Base-by-base conservation (phyloP, 441 rosid genomes). In the Erodium trifolium region DNA sequence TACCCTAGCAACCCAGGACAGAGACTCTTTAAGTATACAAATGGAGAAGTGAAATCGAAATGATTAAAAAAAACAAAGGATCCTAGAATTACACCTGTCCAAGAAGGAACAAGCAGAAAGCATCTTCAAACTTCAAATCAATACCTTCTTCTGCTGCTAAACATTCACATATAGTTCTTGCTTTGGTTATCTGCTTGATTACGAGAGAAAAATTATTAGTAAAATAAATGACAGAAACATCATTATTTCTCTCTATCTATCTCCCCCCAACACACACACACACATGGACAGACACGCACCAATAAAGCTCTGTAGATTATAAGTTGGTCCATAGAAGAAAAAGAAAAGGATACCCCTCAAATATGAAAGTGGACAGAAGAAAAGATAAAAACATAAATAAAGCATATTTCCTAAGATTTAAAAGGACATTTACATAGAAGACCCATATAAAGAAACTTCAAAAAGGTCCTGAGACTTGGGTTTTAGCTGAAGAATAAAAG, bases 41-140 rank as follows among this genome's bases (percentile, higher is more conserved):
- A 34, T 34, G 37, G 37, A 34, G 37, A 34, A 34, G 3, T 34
- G 37, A 34, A 14, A 14, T 3, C 4, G 19, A 53, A 14, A 53
- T 53, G 18, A 53, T 14, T 12, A 0, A 14, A 53, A 53, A 53
- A 53, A 53, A 53, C 19, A 53, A 53, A 14, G 5, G 17, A 73
- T 34, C 1, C 37, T 34, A 34, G 5, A 67, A 69, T 67, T 55
- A 27, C 75, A 91, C 99, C 97, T 89, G 89, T 60, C 92, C 93
- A 71, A 93, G 87, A 78, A 93, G 91, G 79, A 88, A 91, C 72
- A 74, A 71, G 84, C 96, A 91, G 68, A 91, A 79, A 41, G 90
- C 84, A 77, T 88, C 93, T 81, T 93, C 99, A 82, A 87, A 87
- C 82, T 89, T 93, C 63, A 93, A 83, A 86, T 88, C 95, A 70